A percentile compares a stretch with the other conserved stretches of the same genome.
phyloP scores from a whole-genome alignment of 331 rosid species.

The Phaseolus coccineus region DNA sequence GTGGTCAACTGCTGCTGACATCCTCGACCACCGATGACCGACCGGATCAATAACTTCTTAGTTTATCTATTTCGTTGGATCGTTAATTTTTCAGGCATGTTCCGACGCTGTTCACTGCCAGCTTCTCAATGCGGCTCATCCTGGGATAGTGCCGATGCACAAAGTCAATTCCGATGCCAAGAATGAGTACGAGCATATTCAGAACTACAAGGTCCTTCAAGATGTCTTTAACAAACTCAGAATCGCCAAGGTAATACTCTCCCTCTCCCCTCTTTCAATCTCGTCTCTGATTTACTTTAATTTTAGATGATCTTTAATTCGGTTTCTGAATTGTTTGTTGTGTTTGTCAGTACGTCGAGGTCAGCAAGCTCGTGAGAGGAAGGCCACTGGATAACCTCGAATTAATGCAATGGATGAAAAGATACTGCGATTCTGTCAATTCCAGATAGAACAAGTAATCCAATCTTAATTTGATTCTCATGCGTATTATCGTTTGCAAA shows the following conservation, averaged over 20 bases:
- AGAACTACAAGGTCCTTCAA: constrained; percentile 97
- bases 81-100: constrained; percentile 63
- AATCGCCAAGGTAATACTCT: constrained; percentile 72
- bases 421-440: constrained; percentile 84
- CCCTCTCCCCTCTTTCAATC: background rate
- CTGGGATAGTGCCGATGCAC: constrained; percentile 94
- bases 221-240: constrained; percentile 93
- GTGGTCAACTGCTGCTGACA: too few relatives aligned
- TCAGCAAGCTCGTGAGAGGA: constrained; percentile 90
- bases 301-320: background rate
- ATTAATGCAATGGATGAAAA: constrained; percentile 97
- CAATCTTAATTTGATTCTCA: background rate
- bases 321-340: background rate
- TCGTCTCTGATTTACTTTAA: background rate
- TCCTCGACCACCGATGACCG: too few relatives aligned
- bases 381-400: constrained; percentile 94
- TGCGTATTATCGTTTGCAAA: background rate
- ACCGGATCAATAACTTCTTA: background rate
- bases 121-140: constrained; percentile 87
- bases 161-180: constrained; percentile 96
- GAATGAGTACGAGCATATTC: constrained; percentile 96
- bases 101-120: constrained; percentile 98
- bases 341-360: constrained; percentile 74
- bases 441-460: constrained; percentile 64
- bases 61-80: background rate